These are phyloP conservation scores for Aleurites moluccanus DNA, from an alignment of 441 rosid species.

Conservation along the genomic window DNA sequence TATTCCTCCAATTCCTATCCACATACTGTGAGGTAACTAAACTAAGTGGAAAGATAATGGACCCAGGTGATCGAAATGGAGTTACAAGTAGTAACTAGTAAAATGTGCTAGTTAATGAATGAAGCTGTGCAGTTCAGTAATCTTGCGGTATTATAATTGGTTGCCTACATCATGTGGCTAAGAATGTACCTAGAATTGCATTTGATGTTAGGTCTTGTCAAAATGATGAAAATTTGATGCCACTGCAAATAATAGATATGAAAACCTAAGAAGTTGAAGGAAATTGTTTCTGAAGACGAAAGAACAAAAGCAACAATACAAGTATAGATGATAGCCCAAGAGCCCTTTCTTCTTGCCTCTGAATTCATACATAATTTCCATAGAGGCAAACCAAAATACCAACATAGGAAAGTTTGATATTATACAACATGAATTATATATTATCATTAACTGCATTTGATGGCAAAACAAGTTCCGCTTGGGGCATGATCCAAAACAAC, in stretches of 20 bases:
- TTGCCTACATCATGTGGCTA: background rate
- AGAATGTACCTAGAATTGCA: background rate
- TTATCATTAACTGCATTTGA: background rate
- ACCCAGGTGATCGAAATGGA: too few relatives aligned
- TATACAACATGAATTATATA: background rate
- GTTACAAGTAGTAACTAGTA: too few relatives aligned
- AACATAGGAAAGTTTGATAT: background rate
- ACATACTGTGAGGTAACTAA: too few relatives aligned
- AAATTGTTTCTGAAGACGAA: background rate
- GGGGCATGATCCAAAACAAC: background rate
- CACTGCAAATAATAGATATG: background rate
- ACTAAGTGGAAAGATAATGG: too few relatives aligned
- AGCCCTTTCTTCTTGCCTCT: background rate
- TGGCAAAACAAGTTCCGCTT: conserved; percentile 8
- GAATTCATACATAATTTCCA: background rate
- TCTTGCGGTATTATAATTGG: background rate
- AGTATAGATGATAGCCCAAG: background rate
- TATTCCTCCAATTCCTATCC: too few relatives aligned
- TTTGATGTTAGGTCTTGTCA: background rate
- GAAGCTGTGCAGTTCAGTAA: background rate
- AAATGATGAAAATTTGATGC: background rate
- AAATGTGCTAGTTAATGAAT: too few relatives aligned
- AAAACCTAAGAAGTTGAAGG: background rate
- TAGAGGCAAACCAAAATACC: background rate
- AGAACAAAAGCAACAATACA: background rate